phyloP scores from a whole-genome alignment of 2,329 filamentous ascomycete species.

The Thermomyces lanuginosus region DNA sequence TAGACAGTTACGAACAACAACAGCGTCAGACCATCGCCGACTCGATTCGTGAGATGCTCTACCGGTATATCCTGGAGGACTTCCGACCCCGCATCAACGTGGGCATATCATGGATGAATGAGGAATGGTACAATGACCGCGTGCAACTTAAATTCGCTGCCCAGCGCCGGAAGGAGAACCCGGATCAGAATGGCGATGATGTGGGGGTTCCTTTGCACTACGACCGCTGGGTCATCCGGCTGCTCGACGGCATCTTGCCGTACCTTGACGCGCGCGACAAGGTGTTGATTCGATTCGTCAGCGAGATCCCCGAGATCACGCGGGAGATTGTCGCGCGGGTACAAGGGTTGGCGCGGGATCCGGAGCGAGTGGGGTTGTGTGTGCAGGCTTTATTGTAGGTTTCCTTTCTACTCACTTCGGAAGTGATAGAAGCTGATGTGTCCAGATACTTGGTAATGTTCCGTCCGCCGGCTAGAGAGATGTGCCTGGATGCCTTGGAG shows the following conservation, averaged over 20 bases:
- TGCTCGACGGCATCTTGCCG: slow-evolving; percentile 78
- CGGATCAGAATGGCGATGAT: slow-evolving; percentile 30
- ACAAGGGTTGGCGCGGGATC: slow-evolving; percentile 45
- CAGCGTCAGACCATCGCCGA: slow-evolving; percentile 32
- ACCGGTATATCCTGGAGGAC: slow-evolving; percentile 76
- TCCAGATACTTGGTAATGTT: slow-evolving; percentile 39
- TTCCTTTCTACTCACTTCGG: slow-evolving; percentile 4
- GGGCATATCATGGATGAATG: slow-evolving; percentile 83
- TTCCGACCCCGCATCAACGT: slow-evolving; percentile 80
- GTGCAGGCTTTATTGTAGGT: slow-evolving; percentile 41
- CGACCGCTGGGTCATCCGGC: slow-evolving; percentile 57
- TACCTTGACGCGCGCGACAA: slow-evolving; percentile 89
- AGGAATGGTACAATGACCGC: slow-evolving; percentile 94
- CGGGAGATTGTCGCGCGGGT: slow-evolving; percentile 56
- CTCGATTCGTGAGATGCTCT: slow-evolving; percentile 63
- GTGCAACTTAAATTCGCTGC: slow-evolving; percentile 34
- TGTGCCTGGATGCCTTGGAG: slow-evolving; percentile 41
- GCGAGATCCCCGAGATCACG: slow-evolving; percentile 73
- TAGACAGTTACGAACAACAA: slow-evolving; percentile 36
- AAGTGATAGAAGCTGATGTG: slow-evolving; percentile 1
- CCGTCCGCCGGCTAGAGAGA: slow-evolving; percentile 41
- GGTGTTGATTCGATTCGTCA: slow-evolving; percentile 74
- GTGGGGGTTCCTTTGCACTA: slow-evolving; percentile 43
- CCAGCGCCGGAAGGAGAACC: slow-evolving; percentile 26
- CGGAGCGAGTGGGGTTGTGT: slow-evolving; percentile 44